A percentile compares a stretch with the other conserved stretches of the same genome.
phyloP scores from a whole-genome alignment of 768 basidiomycete species.

The Paxillus ammoniavirescens region DNA sequence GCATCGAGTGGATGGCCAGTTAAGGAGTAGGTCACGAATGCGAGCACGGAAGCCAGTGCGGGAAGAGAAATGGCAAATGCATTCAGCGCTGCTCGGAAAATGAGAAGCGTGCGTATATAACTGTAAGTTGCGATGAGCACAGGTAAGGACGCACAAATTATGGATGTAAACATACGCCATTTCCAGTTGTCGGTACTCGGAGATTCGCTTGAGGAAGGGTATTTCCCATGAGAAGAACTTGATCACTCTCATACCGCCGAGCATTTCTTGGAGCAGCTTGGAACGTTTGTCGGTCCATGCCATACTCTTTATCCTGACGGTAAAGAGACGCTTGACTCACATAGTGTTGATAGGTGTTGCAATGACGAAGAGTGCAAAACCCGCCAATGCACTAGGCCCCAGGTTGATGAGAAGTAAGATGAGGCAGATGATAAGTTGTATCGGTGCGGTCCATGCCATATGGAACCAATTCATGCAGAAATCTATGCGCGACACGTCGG shows the following conservation, averaged over 20 bases:
- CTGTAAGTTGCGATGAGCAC: conserved; percentile 27
- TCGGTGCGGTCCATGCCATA: conserved; percentile 74
- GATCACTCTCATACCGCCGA: conserved; percentile 89
- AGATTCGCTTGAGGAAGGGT: conserved; percentile 75
- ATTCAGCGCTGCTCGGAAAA: conserved; percentile 65
- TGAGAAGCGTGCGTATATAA: conserved; percentile 63
- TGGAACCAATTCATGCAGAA: conserved; percentile 82
- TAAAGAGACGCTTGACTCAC: conserved; percentile 65
- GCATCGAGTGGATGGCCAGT: conserved; percentile 69
- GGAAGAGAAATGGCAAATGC: conserved; percentile 73
- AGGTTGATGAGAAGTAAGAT: conserved; percentile 71
- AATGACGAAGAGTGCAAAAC: conserved; percentile 63
- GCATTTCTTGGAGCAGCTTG: conserved; percentile 84
- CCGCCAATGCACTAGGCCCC: conserved; percentile 56
- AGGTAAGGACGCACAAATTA: conserved; percentile 1
- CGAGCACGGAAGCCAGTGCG: conserved; percentile 71
- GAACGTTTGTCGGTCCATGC: conserved; percentile 88
- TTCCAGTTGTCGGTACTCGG: conserved; percentile 68
- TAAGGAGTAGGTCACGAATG: conserved; percentile 74
- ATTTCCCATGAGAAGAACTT: conserved; percentile 90
- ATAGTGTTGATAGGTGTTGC: conserved; percentile 70
- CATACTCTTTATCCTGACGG: conserved; percentile 72
- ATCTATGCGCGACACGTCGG: conserved; percentile 89
- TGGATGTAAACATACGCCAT: conserved; percentile 44
- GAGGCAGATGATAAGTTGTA: conserved; percentile 78